Conservation (phyloP, 768 basidiomycete genomes). For the Suillus weaverae region DNA sequence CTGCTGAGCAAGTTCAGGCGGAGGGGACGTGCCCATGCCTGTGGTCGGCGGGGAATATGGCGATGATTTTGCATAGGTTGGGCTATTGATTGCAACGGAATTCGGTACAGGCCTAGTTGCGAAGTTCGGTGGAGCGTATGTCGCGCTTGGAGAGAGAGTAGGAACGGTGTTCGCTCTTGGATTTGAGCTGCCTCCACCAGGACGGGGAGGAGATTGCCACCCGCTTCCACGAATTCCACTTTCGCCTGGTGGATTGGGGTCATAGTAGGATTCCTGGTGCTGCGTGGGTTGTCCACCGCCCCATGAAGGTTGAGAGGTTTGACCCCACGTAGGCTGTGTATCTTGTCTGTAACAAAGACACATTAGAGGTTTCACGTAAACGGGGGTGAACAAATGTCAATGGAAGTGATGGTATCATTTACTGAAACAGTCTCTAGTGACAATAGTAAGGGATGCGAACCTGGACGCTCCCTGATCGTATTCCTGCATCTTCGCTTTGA, state of each 20-base stretch:
- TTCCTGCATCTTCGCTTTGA: constrained; percentile 83
- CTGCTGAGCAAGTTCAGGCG: not conserved
- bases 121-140: not conserved
- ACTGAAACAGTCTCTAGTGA: not conserved
- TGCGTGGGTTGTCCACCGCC: constrained; percentile 13
- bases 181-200: not conserved
- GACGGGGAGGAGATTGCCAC: constrained; percentile 2
- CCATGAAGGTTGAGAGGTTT: constrained; percentile 14
- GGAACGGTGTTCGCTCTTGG: not conserved
- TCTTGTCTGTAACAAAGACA: not conserved
- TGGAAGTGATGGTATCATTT: not conserved
- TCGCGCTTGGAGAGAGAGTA: not conserved
- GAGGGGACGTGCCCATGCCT: not conserved
- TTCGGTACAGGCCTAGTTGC: constrained; percentile 6
- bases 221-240: not conserved
- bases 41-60: constrained; percentile 5
- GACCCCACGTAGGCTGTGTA: constrained; percentile 3
- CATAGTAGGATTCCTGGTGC: constrained; percentile 34
- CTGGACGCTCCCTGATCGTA: constrained; percentile 50
- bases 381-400: not conserved
- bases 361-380: not conserved
- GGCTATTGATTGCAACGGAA: not conserved
- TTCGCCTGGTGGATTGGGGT: constrained; percentile 31
- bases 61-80: constrained; percentile 8
- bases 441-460: not conserved